These are phyloP conservation scores for Aspergillus uvarum DNA, from an alignment of 2,329 filamentous ascomycete species.

Conservation along the genomic window DNA sequence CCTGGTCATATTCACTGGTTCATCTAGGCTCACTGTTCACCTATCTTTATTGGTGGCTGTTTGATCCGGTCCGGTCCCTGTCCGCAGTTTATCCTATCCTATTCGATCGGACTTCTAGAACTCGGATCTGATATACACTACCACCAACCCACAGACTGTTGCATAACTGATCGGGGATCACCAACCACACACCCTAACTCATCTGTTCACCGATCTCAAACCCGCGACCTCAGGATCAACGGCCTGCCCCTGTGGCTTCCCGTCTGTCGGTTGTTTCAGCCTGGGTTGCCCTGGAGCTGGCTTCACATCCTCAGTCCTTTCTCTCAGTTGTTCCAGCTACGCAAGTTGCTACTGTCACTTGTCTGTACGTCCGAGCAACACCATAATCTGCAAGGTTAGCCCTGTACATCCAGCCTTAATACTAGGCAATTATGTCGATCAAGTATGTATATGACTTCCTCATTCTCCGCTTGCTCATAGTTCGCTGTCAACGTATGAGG, in stretches of 20 bases:
- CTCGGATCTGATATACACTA: background rate
- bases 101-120: background rate
- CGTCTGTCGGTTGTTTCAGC: slow-evolving; percentile 5
- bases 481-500: background rate
- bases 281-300: background rate
- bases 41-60: too few relatives aligned
- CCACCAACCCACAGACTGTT: background rate
- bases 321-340: background rate
- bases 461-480: slow-evolving; percentile 3
- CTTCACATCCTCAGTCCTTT: background rate
- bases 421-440: slow-evolving; percentile 46
- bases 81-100: background rate
- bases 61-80: too few relatives aligned
- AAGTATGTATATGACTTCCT: slow-evolving; percentile 35
- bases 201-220: background rate
- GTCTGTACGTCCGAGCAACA: background rate
- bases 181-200: background rate
- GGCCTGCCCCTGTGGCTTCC: slow-evolving; percentile 1
- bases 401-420: slow-evolving; percentile 28
- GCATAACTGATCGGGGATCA: background rate
- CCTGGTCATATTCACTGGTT: too few relatives aligned
- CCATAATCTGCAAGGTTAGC: slow-evolving; percentile 29
- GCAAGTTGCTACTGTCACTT: background rate
- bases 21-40: too few relatives aligned
- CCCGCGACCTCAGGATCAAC: background rate